These are phyloP conservation scores for Balansia obtecta DNA, from an alignment of 2,329 filamentous ascomycete genomes.

Conservation along the genomic window DNA sequence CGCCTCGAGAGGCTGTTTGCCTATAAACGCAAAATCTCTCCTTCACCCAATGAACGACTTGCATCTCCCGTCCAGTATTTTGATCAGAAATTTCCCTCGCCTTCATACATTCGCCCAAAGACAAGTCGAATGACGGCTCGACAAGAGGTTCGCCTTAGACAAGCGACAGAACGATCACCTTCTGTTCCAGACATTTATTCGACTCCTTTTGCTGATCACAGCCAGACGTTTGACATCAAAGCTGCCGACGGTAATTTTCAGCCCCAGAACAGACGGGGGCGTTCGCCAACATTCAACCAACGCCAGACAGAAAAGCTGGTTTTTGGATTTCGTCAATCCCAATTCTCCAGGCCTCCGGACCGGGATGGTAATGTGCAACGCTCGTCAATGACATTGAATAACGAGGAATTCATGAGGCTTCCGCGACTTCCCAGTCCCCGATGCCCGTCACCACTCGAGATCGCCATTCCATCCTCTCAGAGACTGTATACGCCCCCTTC, in stretches of 20 bases:
- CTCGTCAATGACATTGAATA: conserved; percentile 11
- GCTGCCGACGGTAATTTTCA: conserved; percentile 7
- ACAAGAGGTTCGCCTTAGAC: conserved; percentile 28
- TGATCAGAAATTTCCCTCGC: conserved; percentile 33
- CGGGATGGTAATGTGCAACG: conserved; percentile 15
- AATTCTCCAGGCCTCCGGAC: conserved; percentile 24
- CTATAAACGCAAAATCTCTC: conserved; percentile 25
- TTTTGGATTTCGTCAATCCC: conserved; percentile 22
- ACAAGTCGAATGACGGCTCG: conserved; percentile 44
- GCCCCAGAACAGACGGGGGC: conserved; percentile 5
- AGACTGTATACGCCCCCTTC: conserved; percentile 21
- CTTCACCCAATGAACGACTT: conserved; percentile 13
- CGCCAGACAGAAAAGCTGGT: conserved; percentile 13
- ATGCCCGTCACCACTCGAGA: conserved; percentile 14
- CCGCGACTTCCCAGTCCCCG: conserved; percentile 15
- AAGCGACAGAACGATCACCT: conserved; percentile 17
- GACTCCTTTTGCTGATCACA: conserved; percentile 4
- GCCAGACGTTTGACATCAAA: conserved; percentile 7
- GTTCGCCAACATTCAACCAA: conserved; percentile 15
- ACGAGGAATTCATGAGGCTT: conserved; percentile 10
- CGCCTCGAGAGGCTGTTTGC: conserved; percentile 40
- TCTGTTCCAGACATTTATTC: conserved; percentile 13
- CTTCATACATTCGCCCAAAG: conserved; percentile 44
- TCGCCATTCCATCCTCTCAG: conserved; percentile 8
- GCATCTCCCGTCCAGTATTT: conserved; percentile 12